phyloP scores from a whole-genome alignment of 345 rosid genomes.

The Gossypium arboreum region DNA sequence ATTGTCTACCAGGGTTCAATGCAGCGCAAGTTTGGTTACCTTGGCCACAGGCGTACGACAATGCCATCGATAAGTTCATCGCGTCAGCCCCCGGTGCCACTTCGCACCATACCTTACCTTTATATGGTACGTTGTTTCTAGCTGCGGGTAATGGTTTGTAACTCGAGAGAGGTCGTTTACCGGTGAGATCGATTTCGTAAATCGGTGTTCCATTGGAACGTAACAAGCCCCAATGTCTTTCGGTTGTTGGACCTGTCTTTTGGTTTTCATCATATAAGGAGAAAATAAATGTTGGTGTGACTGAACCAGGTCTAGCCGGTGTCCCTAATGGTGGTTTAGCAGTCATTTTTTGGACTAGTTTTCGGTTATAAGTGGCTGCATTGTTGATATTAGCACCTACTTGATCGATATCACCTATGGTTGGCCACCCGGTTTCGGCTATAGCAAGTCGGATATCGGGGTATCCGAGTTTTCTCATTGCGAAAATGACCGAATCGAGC shows the following conservation, averaged over 20 bases:
- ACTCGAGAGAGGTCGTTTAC: constrained; percentile 18
- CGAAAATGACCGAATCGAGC: constrained; percentile 63
- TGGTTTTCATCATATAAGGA: constrained; percentile 63
- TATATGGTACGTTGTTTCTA: constrained; percentile 43
- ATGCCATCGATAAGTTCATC: constrained; percentile 35
- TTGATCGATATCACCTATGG: constrained; percentile 59
- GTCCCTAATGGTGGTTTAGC: constrained; percentile 55
- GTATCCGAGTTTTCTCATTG: constrained; percentile 62
- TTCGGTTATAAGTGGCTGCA: constrained; percentile 76
- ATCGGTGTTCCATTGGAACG: constrained; percentile 40
- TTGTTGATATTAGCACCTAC: constrained; percentile 60
- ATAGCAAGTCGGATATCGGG: constrained; percentile 42
- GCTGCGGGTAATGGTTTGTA: constrained; percentile 30
- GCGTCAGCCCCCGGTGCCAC: constrained; percentile 33
- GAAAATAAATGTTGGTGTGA: constrained; percentile 58
- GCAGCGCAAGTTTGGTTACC: constrained; percentile 52
- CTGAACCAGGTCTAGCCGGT: constrained; percentile 62
- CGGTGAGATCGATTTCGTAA: constrained; percentile 58
- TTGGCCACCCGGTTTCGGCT: constrained; percentile 94
- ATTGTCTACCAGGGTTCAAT: constrained; percentile 48
- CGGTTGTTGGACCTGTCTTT: constrained; percentile 47
- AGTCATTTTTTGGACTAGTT: constrained; percentile 48
- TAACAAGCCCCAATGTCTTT: constrained; percentile 77
- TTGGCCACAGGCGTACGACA: constrained; percentile 42
- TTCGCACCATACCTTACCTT: constrained; percentile 67